Percentiles rank a stretch among this genome's conserved stretches.
phyloP scores from a whole-genome alignment of 2,329 filamentous ascomycete species.

The Aspergillus sp. region DNA sequence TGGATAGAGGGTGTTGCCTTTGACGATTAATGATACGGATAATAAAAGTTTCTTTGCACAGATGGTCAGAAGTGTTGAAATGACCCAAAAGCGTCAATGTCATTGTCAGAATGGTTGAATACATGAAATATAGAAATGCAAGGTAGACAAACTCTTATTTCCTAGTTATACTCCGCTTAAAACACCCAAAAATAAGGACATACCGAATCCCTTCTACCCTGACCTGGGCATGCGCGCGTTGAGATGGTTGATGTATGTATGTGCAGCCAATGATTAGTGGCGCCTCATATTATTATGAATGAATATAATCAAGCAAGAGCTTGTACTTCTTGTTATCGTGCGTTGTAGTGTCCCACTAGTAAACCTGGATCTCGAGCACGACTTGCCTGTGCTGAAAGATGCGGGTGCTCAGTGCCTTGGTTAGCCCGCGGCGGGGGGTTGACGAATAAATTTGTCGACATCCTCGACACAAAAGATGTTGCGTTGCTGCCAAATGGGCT shows the following conservation, averaged over 20 bases:
- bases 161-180: too few relatives aligned
- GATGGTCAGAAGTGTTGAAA: too few relatives aligned
- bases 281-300: background rate
- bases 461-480: background rate
- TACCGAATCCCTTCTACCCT: background rate
- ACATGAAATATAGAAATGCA: too few relatives aligned
- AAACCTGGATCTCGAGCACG: too few relatives aligned
- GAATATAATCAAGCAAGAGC: background rate
- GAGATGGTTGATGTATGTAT: background rate
- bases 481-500: background rate
- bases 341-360: too few relatives aligned
- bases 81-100: too few relatives aligned
- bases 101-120: too few relatives aligned
- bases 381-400: too few relatives aligned
- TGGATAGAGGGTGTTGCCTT: too few relatives aligned
- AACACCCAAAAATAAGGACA: background rate
- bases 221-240: background rate
- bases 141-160: too few relatives aligned
- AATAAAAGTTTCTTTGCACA: background rate
- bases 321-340: background rate
- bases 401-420: too few relatives aligned
- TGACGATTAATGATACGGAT: background rate
- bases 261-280: background rate
- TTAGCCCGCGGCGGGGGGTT: background rate
- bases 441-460: background rate